These are phyloP conservation scores for Venturia aucupariae DNA, from an alignment of 2,329 filamentous ascomycete species.

Conservation along the genomic window DNA sequence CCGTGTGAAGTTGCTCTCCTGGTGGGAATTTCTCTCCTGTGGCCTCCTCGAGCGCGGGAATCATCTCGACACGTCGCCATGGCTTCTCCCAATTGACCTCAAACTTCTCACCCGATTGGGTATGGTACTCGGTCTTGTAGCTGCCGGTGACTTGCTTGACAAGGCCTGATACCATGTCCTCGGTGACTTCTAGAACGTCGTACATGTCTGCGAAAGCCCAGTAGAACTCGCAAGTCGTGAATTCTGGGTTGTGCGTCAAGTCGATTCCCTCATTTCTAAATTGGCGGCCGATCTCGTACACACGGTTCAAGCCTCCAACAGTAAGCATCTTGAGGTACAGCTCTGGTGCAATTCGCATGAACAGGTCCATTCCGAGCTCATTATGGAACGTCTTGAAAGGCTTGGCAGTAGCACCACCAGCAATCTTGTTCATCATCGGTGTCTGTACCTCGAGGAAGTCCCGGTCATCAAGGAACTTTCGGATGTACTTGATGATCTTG, in stretches of 20 bases:
- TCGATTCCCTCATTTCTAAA: slow-evolving; percentile 93
- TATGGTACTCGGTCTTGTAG: slow-evolving; percentile 79
- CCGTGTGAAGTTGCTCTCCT: slow-evolving; percentile 78
- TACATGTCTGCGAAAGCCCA: slow-evolving; percentile 61
- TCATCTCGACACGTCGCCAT: slow-evolving; percentile 94
- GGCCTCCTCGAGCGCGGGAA: slow-evolving; percentile 79
- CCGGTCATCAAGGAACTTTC: slow-evolving; percentile 75
- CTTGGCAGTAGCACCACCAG: slow-evolving; percentile 89
- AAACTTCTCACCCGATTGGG: slow-evolving; percentile 75
- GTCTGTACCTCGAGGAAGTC: slow-evolving; percentile 95
- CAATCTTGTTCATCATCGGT: slow-evolving; percentile 93
- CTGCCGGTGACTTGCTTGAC: slow-evolving; percentile 83
- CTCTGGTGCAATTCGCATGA: slow-evolving; percentile 89
- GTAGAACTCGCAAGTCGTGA: slow-evolving; percentile 97
- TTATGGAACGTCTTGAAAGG: slow-evolving; percentile 96
- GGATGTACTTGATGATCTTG: slow-evolving; percentile 82
- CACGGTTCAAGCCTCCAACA: slow-evolving; percentile 85
- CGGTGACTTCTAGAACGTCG: slow-evolving; percentile 83
- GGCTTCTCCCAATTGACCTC: slow-evolving; percentile 94
- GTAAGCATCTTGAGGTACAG: slow-evolving; percentile 94
- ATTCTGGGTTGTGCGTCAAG: slow-evolving; percentile 95
- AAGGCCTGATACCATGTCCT: slow-evolving; percentile 82
- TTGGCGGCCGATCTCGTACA: slow-evolving; percentile 91
- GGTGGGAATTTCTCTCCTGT: slow-evolving; percentile 91
- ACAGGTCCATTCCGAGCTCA: slow-evolving; percentile 88